Conservation (phyloP, 2,329 filamentous ascomycete genomes). For the Bisporella sp. region DNA sequence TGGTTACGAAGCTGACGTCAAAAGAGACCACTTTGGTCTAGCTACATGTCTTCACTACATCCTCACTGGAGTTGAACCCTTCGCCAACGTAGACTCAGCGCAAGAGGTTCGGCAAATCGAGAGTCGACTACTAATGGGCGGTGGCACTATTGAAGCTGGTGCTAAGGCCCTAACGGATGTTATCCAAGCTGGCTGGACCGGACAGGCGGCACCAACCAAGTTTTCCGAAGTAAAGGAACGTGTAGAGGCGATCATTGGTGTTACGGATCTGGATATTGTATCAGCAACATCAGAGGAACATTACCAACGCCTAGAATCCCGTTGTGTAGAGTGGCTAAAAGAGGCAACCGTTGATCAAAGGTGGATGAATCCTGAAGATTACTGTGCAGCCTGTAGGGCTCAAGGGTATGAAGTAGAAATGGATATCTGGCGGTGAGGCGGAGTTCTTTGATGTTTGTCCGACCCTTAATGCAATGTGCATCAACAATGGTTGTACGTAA, state of each 20-base stretch:
- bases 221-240: constrained; percentile 5
- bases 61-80: constrained; percentile 6
- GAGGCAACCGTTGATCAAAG: constrained; percentile 8
- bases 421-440: constrained; percentile 7
- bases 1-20: constrained; percentile 6
- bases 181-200: constrained; percentile 9
- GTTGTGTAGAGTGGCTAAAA: constrained; percentile 10
- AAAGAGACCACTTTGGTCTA: constrained; percentile 8
- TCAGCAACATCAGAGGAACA: constrained; percentile 7
- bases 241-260: constrained; percentile 8
- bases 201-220: constrained; percentile 8
- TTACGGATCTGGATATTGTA: constrained; percentile 5
- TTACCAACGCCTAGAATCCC: constrained; percentile 9
- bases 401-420: no score
- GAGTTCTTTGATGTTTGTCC: no score
- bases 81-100: constrained; percentile 5
- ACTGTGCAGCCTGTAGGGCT: constrained; percentile 7
- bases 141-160: constrained; percentile 4
- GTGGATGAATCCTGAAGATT: constrained; percentile 10
- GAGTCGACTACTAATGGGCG: constrained; percentile 4
- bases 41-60: constrained; percentile 10
- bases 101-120: constrained; percentile 9
- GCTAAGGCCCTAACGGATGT: constrained; percentile 6
- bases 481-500: no score
- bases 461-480: no score